Percentiles rank a stretch among this genome's conserved stretches.
These are phyloP conservation scores for Furculomyces boomerangus DNA, from an alignment of 371 early-diverging fungal species.

Conservation along the genomic window DNA sequence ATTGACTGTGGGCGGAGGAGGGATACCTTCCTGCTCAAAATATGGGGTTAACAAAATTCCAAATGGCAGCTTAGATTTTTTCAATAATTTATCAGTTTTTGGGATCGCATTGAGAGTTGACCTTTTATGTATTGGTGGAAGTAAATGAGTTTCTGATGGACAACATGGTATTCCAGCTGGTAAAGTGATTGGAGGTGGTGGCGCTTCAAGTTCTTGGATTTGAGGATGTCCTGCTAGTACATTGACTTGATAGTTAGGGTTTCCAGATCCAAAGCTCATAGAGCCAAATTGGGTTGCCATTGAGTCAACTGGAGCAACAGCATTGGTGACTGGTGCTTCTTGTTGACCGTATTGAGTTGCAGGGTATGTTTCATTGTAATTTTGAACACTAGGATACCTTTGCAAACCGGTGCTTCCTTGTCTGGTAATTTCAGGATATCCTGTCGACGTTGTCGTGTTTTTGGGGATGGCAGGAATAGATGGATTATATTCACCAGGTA, in stretches of 20 bases:
- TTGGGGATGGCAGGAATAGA: neutral
- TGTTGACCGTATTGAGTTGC: neutral
- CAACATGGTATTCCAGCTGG: constrained; percentile 51
- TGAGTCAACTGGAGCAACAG: neutral
- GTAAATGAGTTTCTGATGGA: constrained; percentile 43
- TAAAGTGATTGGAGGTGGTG: constrained; percentile 33
- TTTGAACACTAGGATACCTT: neutral
- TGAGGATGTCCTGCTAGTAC: constrained; percentile 35
- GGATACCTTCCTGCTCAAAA: constrained; percentile 66
- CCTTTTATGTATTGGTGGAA: constrained; percentile 62
- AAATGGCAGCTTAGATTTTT: constrained; percentile 59
- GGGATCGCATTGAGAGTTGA: constrained; percentile 83
- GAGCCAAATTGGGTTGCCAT: constrained; percentile 17
- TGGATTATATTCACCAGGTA: constrained; percentile 11
- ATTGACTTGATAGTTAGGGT: constrained; percentile 12
- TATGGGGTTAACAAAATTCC: constrained; percentile 84
- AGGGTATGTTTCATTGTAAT: neutral
- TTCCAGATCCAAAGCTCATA: constrained; percentile 16
- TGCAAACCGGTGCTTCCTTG: constrained; percentile 1
- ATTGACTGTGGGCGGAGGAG: constrained; percentile 55
- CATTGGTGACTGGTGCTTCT: neutral
- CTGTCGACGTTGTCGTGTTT: neutral
- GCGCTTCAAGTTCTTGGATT: constrained; percentile 31
- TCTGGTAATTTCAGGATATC: neutral
- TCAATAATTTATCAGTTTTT: constrained; percentile 49